Evolutionary conservation across 345 rosid species (phyloP).

Genomic region (Rhodamnia argentea): DNA sequence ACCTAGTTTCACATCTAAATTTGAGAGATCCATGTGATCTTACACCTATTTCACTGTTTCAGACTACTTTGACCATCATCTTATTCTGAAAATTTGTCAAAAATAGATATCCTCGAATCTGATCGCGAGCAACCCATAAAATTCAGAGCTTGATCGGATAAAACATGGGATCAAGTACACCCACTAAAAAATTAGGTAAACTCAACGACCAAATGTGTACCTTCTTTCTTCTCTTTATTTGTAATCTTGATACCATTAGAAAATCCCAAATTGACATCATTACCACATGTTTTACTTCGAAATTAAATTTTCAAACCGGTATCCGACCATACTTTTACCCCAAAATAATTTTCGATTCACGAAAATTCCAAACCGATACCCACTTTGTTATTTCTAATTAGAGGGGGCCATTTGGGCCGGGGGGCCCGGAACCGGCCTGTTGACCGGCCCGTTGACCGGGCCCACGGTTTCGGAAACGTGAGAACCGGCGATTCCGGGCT

Average conservation of each 20-base stretch:
- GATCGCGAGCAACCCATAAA: background rate
- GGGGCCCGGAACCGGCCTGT: no score
- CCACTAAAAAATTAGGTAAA: background rate
- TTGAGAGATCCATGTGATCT: rapidly evolving
- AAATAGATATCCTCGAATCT: background rate
- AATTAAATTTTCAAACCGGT: background rate
- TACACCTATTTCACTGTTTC: background rate
- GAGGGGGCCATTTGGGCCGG: no score
- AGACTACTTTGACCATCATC: no score
- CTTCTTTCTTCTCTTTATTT: background rate
- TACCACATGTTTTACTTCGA: background rate
- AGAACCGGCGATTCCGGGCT: no score
- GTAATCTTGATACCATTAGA: background rate
- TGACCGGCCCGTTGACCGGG: no score
- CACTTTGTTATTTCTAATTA: background rate
- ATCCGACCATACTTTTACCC: rapidly evolving
- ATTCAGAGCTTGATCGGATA: background rate
- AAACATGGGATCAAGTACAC: background rate
- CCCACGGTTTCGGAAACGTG: no score
- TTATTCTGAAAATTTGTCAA: background rate
- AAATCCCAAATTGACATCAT: background rate
- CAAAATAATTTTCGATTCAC: background rate
- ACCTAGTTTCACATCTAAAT: background rate
- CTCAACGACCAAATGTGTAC: background rate
- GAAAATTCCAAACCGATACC: background rate